Conservation (phyloP, 225 moss, liverwort and hornwort species). For the Anthoceros angustus region DNA sequence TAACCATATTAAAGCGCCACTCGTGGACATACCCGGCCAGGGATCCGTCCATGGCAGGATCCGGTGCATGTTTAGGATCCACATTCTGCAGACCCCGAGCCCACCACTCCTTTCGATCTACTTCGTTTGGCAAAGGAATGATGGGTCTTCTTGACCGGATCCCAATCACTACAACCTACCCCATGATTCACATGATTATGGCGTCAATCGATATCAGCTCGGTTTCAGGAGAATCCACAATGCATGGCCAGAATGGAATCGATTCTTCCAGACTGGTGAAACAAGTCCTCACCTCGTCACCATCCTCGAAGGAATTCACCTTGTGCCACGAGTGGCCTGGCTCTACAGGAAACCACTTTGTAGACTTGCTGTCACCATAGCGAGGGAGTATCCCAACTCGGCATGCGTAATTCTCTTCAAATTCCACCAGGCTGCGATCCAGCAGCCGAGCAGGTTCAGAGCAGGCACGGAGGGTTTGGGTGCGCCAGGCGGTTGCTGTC, state of each 20-base stretch:
- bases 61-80: neutral
- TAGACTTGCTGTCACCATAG: conserved; percentile 4
- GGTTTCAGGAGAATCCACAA: neutral
- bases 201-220: neutral
- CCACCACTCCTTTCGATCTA: conserved; percentile 9
- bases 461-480: neutral
- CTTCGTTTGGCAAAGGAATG: neutral
- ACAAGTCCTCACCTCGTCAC: conserved; percentile 6
- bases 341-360: conserved; percentile 5
- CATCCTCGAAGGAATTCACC: conserved; percentile 8
- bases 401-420: neutral
- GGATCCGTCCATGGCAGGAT: conserved; percentile 5
- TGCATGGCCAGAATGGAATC: neutral
- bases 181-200: neutral
- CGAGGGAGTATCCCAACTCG: conserved; percentile 8
- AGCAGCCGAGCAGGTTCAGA: conserved; percentile 2
- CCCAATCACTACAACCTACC: conserved; percentile 8
- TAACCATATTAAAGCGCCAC: conserved; percentile 11
- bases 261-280: neutral
- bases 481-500: neutral
- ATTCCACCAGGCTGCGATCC: neutral
- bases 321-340: neutral
- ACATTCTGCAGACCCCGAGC: conserved; percentile 5
- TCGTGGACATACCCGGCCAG: conserved; percentile 7
- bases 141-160: neutral